A percentile compares a stretch with the other conserved stretches of the same genome.
phyloP scores from a whole-genome alignment of 1,284 basidiomycete genomes.

The Moesziomyces sp. region DNA sequence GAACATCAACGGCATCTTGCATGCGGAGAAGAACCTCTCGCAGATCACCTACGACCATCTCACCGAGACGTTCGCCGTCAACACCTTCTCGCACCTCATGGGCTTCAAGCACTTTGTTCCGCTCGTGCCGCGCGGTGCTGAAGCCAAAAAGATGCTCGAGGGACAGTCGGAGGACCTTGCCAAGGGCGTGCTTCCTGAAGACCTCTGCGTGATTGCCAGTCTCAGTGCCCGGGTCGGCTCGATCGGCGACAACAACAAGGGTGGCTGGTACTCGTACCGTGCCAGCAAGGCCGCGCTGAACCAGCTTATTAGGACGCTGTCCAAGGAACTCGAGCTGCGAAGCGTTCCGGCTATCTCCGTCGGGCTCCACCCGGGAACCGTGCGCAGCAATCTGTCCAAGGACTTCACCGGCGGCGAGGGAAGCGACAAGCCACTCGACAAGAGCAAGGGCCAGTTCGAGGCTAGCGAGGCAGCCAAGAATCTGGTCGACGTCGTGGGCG shows the following conservation, averaged over 20 bases:
- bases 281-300: conserved; percentile 81
- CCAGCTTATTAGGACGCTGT: conserved; percentile 77
- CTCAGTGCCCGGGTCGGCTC: conserved; percentile 76
- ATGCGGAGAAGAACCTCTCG: conserved; percentile 73
- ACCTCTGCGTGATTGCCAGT: conserved; percentile 68
- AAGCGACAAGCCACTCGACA: conserved; percentile 50
- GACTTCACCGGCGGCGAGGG: conserved; percentile 65
- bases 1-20: conserved; percentile 71
- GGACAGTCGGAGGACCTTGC: conserved; percentile 51
- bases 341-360: conserved; percentile 72
- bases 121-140: conserved; percentile 68
- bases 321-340: conserved; percentile 74
- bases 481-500: conserved; percentile 73
- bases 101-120: conserved; percentile 71
- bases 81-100: conserved; percentile 71
- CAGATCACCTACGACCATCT: conserved; percentile 72
- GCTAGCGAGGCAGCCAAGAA: conserved; percentile 75
- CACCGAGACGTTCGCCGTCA: conserved; percentile 69
- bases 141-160: conserved; percentile 42
- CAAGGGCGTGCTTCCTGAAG: conserved; percentile 64
- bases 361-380: conserved; percentile 67
- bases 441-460: conserved; percentile 72
- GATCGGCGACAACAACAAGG: conserved; percentile 74
- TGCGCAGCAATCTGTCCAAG: conserved; percentile 72
- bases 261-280: conserved; percentile 80